A percentile compares a stretch with the other conserved stretches of the same genome.
Evolutionary conservation across 345 rosid species (phyloP).

Genomic region (Brassica incana): DNA sequence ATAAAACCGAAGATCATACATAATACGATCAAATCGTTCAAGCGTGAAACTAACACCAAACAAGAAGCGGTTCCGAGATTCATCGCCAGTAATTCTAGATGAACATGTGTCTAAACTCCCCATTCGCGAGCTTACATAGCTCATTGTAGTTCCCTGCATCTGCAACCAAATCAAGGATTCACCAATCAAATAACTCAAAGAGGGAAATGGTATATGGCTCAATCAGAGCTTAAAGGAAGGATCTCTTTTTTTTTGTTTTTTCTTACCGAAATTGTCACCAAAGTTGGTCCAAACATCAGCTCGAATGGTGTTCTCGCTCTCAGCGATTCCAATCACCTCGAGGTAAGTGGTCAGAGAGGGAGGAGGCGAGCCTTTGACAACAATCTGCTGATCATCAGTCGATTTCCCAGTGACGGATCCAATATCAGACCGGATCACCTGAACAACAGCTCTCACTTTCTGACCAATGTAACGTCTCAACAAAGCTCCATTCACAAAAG

Average conservation of each 20-base stretch:
- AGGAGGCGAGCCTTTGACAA: conserved; percentile 61
- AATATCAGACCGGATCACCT: conserved; percentile 60
- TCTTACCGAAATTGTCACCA: conserved; percentile 73
- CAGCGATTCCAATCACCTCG: conserved; percentile 90
- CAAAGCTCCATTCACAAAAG: conserved; percentile 75
- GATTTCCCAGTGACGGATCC: conserved; percentile 68
- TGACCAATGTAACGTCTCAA: conserved; percentile 63
- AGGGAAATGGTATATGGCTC: not conserved
- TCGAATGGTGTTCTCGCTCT: conserved; percentile 51
- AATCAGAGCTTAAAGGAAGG: not conserved
- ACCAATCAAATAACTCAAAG: not conserved
- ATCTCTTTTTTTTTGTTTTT: not conserved
- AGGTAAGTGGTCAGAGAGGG: conserved; percentile 57
- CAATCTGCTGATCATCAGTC: conserved; percentile 65
- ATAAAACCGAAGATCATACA: not conserved
- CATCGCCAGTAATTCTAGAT: conserved; percentile 39
- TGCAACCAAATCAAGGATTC: conserved; percentile 39
- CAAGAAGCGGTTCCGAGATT: not conserved
- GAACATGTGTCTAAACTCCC: conserved; percentile 68
- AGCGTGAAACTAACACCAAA: conserved; percentile 23
- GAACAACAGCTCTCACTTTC: conserved; percentile 76
- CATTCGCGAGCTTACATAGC: conserved; percentile 92
- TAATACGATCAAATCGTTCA: too few relatives aligned
- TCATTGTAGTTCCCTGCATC: conserved; percentile 66
- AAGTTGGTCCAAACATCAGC: conserved; percentile 89